phyloP scores from a whole-genome alignment of 148 eudicot genomes.

The Rheum nobile region DNA sequence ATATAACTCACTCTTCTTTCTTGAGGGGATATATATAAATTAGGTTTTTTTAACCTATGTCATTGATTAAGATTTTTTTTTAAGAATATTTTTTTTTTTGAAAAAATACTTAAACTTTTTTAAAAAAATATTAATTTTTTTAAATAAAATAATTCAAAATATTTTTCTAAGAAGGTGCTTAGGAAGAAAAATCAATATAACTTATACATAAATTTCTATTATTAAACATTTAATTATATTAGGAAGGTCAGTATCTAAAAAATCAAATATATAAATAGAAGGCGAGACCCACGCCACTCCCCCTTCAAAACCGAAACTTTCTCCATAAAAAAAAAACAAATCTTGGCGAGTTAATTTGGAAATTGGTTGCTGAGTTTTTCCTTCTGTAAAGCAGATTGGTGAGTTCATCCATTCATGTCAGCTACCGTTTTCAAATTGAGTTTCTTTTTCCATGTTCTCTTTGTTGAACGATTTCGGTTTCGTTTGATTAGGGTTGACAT shows the following conservation, averaged over 20 bases:
- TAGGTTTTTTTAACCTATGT: too few species aligned
- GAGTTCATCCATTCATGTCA: background rate
- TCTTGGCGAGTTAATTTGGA: background rate
- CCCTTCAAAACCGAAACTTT: background rate
- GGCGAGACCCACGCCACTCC: background rate
- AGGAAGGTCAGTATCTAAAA: background rate
- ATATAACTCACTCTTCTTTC: too few species aligned
- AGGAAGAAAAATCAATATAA: too few species aligned
- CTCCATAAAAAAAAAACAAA: background rate
- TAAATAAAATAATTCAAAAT: too few species aligned
- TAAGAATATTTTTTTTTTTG: too few species aligned
- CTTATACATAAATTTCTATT: too few species aligned
- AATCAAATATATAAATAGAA: slow-evolving; percentile 2
- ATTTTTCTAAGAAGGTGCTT: too few species aligned
- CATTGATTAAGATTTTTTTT: too few species aligned
- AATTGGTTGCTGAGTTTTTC: background rate
- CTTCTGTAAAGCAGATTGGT: background rate
- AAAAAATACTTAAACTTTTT: too few species aligned
- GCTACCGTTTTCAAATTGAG: background rate
- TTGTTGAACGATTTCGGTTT: background rate
- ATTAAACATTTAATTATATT: too few species aligned
- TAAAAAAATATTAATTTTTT: too few species aligned
- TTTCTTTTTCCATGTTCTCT: background rate
- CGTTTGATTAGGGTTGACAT: background rate
- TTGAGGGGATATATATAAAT: too few species aligned